Evolutionary conservation across 352 stramenopile genomes (phyloP).

Genomic region (Achlya hypogyna): DNA sequence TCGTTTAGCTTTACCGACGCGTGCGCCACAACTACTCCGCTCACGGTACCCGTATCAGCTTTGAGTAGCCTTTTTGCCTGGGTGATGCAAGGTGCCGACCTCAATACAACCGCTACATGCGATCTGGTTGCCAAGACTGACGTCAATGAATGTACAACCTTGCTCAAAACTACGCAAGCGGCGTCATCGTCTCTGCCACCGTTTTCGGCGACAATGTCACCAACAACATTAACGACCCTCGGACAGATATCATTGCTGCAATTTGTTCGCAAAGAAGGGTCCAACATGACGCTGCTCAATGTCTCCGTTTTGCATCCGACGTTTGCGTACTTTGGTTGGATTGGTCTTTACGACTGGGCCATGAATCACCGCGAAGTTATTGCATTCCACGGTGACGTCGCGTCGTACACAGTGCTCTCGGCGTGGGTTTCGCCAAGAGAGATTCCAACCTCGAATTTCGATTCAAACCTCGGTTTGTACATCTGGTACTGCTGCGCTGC

Average conservation of each 20-base stretch:
- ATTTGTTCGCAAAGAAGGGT: too few species aligned
- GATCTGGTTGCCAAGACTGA: too few species aligned
- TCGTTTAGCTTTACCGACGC: slow-evolving; percentile 8
- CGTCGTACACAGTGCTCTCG: neutral
- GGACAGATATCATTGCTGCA: too few species aligned
- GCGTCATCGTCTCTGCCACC: too few species aligned
- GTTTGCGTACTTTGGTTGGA: slow-evolving; percentile 8
- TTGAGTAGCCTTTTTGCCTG: neutral
- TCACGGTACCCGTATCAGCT: neutral
- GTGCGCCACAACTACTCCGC: neutral
- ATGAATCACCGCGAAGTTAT: neutral
- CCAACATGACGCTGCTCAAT: neutral
- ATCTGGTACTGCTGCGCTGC: too few species aligned
- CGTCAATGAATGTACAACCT: too few species aligned
- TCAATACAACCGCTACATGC: too few species aligned
- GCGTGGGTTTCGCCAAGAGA: neutral
- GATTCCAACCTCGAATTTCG: too few species aligned
- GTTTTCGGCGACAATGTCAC: too few species aligned
- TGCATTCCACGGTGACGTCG: neutral
- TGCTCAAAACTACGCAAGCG: too few species aligned
- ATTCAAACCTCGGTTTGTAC: too few species aligned
- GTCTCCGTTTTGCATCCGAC: neutral
- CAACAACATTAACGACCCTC: too few species aligned
- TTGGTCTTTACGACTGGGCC: slow-evolving; percentile 7
- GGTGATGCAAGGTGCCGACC: neutral